Evolutionary conservation across 2,329 filamentous ascomycete species (phyloP).

Genomic region (Ophiostoma himal-ulmi): DNA sequence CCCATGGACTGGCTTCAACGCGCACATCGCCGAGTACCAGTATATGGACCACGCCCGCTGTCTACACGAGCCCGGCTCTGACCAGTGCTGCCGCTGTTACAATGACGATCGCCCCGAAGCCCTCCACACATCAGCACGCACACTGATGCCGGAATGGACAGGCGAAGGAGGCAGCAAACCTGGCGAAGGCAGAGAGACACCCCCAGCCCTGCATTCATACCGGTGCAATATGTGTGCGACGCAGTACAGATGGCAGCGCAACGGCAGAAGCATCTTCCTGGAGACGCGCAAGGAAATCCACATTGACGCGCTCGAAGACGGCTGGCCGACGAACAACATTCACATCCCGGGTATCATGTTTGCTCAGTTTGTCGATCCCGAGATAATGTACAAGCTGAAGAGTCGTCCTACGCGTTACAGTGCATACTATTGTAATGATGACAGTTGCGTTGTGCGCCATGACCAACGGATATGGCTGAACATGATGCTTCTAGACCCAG

Average conservation of each 20-base stretch:
- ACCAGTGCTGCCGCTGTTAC: neutral
- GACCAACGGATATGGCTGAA: neutral
- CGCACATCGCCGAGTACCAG: neutral
- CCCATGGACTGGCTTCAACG: neutral
- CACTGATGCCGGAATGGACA: neutral
- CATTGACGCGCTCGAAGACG: neutral
- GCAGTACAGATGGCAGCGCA: neutral
- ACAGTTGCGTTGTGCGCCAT: neutral
- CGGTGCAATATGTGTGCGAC: neutral
- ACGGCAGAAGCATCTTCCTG: neutral
- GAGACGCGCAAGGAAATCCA: neutral
- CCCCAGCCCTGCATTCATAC: neutral
- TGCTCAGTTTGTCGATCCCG: slow-evolving; percentile 1
- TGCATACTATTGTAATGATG: neutral
- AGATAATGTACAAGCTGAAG: neutral
- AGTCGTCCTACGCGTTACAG: neutral
- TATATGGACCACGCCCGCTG: neutral
- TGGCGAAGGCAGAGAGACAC: neutral
- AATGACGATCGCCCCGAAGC: neutral
- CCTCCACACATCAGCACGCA: neutral
- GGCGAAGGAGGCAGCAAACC: neutral
- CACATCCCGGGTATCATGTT: neutral
- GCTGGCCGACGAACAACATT: neutral
- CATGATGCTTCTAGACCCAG: neutral
- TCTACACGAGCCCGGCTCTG: neutral